A percentile compares a stretch with the other conserved stretches of the same genome.
These are phyloP conservation scores for Naganishia cerealis DNA, from an alignment of 1,284 basidiomycete genomes.

Conservation along the genomic window DNA sequence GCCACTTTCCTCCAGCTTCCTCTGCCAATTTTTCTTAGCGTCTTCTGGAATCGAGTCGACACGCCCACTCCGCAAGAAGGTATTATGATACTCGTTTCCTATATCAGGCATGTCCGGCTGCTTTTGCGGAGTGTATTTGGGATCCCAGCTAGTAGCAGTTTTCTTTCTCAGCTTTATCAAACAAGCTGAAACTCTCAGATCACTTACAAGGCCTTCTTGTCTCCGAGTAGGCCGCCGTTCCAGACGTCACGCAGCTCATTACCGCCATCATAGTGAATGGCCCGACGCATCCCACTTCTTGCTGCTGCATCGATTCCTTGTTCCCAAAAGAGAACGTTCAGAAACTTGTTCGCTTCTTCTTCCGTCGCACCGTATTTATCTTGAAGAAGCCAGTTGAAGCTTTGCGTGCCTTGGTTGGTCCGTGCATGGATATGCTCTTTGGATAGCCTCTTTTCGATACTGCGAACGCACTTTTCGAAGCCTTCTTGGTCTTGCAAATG, in stretches of 20 bases:
- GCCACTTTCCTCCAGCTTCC: conserved; percentile 1
- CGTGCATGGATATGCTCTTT: conserved; percentile 13
- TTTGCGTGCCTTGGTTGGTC: conserved; percentile 22
- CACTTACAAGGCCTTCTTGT: conserved; percentile 14
- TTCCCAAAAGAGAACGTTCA: conserved; percentile 23
- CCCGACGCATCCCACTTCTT: conserved; percentile 8
- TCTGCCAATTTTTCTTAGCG: conserved; percentile 2
- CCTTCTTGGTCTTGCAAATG: conserved; percentile 9
- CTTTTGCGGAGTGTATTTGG: neutral
- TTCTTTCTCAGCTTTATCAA: too few species aligned
- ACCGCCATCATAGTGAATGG: conserved; percentile 1
- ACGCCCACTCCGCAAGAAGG: neutral
- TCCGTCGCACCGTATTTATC: conserved; percentile 26
- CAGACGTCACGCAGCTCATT: neutral
- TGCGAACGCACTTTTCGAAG: conserved; percentile 13
- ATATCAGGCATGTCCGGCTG: conserved; percentile 1
- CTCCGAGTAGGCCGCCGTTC: neutral
- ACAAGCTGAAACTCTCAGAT: neutral
- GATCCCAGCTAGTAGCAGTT: conserved; percentile 18
- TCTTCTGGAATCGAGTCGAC: neutral
- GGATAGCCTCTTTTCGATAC: conserved; percentile 15
- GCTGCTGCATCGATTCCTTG: conserved; percentile 16
- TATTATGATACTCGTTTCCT: neutral
- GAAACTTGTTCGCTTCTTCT: conserved; percentile 13
- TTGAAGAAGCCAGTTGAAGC: conserved; percentile 16